Evolutionary conservation across 495 filamentous ascomycete species (phyloP), one percentile per base, ranked within the genome.

Genomic region (Pseudoneurospora amorphoporcata): DNA sequence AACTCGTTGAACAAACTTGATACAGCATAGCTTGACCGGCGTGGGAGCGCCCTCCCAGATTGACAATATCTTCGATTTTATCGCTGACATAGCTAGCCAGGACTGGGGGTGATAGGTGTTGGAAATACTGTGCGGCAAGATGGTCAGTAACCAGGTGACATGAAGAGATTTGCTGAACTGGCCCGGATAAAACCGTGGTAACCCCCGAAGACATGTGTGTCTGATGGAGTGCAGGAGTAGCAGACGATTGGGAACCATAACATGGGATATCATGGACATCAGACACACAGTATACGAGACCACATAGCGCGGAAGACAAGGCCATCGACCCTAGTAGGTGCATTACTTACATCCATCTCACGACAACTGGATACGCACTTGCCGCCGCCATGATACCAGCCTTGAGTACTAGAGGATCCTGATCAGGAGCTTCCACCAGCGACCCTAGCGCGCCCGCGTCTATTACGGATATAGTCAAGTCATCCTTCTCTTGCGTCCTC

Each of bases 1-100:
- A 42, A 98, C 93, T 37, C 92, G 88, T 83, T 98, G 94, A 17
- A 92, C 90, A 77, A 99, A 98, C 79, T 99, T 99, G 86, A 98
- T 92, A 81, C 95, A 98, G 85, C 93, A 95, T 77, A 98, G 87
- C 78, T 90, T 91, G 61, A 98, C 88, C 1, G 92, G 89, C 9
- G 88, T 84, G 4, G 88, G 84, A 10, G 92, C 93, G 32, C 85
- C 86, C 81, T 98, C 95, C 95, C 94, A 97, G 79, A 94, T 88
- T 68, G 87, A 89, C 72, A 98, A 81, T 71, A 99, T 94, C 69
- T 90, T 92, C 23, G 90, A 88, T 83, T 99, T 99, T 82, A 98
- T 95, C 12, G 90, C 86, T 68, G 88, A 87, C 88, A 98, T 97
- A 58, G 88, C 88, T 74, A 95, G 91, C 95, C 95, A 99, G 69